These are phyloP conservation scores for Actinomortierella ambigua DNA, from an alignment of 371 early-diverging fungal species.

Conservation along the genomic window DNA sequence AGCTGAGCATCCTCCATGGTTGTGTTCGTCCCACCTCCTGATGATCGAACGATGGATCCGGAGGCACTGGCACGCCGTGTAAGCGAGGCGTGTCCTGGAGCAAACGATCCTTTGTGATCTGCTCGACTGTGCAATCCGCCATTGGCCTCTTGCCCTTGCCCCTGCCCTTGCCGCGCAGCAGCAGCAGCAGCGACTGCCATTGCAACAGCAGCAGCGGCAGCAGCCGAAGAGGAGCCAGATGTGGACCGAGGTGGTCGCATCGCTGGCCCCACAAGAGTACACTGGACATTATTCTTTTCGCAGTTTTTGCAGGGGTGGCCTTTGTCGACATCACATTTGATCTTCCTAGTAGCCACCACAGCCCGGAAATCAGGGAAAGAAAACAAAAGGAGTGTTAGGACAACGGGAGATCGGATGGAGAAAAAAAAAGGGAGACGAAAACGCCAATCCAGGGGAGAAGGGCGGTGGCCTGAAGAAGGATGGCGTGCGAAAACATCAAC, in stretches of 20 bases:
- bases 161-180: constrained; percentile 11
- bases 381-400: not conserved
- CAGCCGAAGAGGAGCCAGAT: constrained; percentile 38
- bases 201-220: constrained; percentile 41
- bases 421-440: not conserved
- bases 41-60: too few relatives aligned
- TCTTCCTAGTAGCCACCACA: constrained; percentile 19
- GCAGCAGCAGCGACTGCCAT: constrained; percentile 36
- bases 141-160: not conserved
- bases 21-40: too few relatives aligned
- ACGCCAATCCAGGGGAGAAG: too few relatives aligned
- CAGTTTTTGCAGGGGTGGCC: constrained; percentile 37
- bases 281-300: constrained; percentile 32
- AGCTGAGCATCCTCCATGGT: too few relatives aligned
- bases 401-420: not conserved
- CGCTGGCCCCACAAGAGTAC: constrained; percentile 35
- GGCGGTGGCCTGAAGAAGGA: too few relatives aligned
- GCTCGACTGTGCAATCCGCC: too few relatives aligned
- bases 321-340: constrained; percentile 45
- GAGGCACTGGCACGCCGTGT: too few relatives aligned
- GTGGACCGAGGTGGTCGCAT: constrained; percentile 41
- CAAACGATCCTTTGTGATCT: too few relatives aligned
- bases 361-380: not conserved
- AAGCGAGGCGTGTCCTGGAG: too few relatives aligned
- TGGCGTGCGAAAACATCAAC: too few relatives aligned